These are phyloP conservation scores for Borealophlyctis nickersoniae DNA, from an alignment of 192 early-diverging fungal species.

Conservation along the genomic window DNA sequence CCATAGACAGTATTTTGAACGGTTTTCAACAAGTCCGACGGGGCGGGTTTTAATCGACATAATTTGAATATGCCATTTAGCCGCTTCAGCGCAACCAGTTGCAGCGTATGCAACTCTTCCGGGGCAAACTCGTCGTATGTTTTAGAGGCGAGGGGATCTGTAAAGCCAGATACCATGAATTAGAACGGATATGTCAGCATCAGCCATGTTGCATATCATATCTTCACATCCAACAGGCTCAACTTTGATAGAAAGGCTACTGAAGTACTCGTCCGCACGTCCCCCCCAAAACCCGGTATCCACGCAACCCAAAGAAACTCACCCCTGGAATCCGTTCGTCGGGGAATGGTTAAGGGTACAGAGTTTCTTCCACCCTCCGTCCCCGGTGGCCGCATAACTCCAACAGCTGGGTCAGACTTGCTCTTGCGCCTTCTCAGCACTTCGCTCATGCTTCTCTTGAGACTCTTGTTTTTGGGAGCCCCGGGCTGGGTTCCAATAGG, in stretches of 20 bases:
- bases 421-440: constrained; percentile 12
- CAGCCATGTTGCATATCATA: neutral
- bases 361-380: neutral
- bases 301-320: no score
- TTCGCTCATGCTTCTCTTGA: constrained; percentile 23
- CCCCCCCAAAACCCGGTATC: no score
- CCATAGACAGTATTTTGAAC: constrained; percentile 19
- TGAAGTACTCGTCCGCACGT: neutral
- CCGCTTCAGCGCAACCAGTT: constrained; percentile 23
- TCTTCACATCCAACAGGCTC: neutral
- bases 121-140: constrained; percentile 24
- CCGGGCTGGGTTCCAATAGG: neutral
- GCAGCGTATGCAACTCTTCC: constrained; percentile 21
- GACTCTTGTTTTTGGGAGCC: neutral
- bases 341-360: constrained; percentile 15
- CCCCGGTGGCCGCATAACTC: neutral
- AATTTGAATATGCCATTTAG: constrained; percentile 40
- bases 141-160: constrained; percentile 30
- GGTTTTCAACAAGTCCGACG: constrained; percentile 30
- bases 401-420: neutral
- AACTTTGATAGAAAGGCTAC: neutral
- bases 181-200: neutral
- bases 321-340: constrained; percentile 13
- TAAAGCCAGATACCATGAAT: no score
- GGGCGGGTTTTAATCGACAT: constrained; percentile 19